These are phyloP conservation scores for Amborella trichopoda DNA, from an alignment of 164 flowering plant genomes.

Conservation along the genomic window DNA sequence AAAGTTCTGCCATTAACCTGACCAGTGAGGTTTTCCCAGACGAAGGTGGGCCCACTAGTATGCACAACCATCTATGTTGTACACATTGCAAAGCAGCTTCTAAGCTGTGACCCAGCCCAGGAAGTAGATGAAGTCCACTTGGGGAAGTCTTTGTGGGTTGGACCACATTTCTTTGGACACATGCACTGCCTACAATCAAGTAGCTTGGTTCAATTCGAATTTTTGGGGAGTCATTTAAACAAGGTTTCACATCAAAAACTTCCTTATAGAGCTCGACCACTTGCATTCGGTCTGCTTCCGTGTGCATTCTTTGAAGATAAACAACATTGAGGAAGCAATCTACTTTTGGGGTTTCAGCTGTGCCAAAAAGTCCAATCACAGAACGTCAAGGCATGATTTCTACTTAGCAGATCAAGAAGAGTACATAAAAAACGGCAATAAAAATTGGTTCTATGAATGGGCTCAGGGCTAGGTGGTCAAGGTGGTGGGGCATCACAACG, in stretches of 20 bases:
- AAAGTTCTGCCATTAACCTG: slow-evolving; percentile 68
- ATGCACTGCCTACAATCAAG: slow-evolving; percentile 47
- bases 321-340: slow-evolving; percentile 56
- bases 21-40: slow-evolving; percentile 92
- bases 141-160: slow-evolving; percentile 21
- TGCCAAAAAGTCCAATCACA: slow-evolving; percentile 25
- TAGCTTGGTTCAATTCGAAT: slow-evolving; percentile 38
- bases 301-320: slow-evolving; percentile 90
- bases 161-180: slow-evolving; percentile 29
- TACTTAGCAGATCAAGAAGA: too few relatives aligned
- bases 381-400: background rate
- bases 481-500: too few relatives aligned
- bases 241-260: slow-evolving; percentile 51
- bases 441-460: too few relatives aligned
- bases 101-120: slow-evolving; percentile 55
- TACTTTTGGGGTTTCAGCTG: slow-evolving; percentile 29
- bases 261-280: slow-evolving; percentile 59
- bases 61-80: slow-evolving; percentile 64
- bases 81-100: slow-evolving; percentile 74
- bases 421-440: too few relatives aligned
- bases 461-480: too few relatives aligned
- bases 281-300: slow-evolving; percentile 56
- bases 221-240: slow-evolving; percentile 52
- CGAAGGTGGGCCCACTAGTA: slow-evolving; percentile 80
- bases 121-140: slow-evolving; percentile 50